Evolutionary conservation across 257 asterid genomes (phyloP).

Genomic region (Verbascum thapsus): DNA sequence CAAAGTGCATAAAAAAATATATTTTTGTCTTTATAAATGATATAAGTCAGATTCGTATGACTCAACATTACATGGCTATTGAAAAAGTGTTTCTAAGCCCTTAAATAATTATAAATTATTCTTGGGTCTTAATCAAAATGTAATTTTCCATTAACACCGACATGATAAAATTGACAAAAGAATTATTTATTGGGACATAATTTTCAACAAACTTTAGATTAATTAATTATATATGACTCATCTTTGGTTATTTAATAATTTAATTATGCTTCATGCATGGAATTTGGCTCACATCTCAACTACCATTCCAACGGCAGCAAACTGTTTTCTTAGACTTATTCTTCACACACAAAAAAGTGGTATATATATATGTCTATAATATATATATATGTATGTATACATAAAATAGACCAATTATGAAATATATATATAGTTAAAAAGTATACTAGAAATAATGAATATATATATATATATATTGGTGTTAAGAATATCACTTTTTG

Average conservation of each 20-base stretch:
- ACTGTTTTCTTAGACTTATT: slow-evolving; percentile 20
- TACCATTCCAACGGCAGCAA: slow-evolving; percentile 39
- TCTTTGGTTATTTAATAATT: slow-evolving; percentile 1
- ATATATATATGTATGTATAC: too few relatives aligned
- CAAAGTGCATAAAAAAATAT: slow-evolving; percentile 18
- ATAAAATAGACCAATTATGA: too few relatives aligned
- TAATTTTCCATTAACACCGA: slow-evolving; percentile 33
- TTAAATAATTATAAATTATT: slow-evolving; percentile 10
- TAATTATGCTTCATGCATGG: slow-evolving; percentile 21
- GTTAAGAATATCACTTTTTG: too few relatives aligned
- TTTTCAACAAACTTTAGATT: slow-evolving; percentile 24
- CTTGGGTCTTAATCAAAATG: slow-evolving; percentile 42
- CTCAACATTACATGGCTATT: slow-evolving; percentile 55
- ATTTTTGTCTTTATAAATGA: slow-evolving; percentile 22
- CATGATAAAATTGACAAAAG: slow-evolving; percentile 19
- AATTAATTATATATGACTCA: background rate
- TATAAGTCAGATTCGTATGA: slow-evolving; percentile 47
- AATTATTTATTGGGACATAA: background rate
- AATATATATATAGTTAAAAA: too few relatives aligned
- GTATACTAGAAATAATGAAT: too few relatives aligned
- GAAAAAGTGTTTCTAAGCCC: slow-evolving; percentile 22
- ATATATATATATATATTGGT: too few relatives aligned
- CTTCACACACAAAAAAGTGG: background rate
- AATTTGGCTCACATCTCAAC: slow-evolving; percentile 31
- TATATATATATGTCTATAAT: too few relatives aligned